phyloP scores from a whole-genome alignment of 2,329 filamentous ascomycete species.

The Aspergillus thermomutatus region DNA sequence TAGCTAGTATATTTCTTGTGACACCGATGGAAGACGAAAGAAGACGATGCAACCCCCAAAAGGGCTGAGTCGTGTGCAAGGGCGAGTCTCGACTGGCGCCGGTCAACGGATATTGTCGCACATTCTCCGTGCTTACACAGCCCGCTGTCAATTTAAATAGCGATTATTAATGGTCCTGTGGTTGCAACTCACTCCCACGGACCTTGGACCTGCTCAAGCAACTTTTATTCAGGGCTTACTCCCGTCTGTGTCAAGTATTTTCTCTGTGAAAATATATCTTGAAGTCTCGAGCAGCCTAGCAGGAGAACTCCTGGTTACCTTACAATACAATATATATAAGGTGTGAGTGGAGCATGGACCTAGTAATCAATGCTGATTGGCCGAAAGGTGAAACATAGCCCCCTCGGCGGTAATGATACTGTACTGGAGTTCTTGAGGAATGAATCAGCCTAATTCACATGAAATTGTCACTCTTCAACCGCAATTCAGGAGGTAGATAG shows the following conservation, averaged over 20 bases:
- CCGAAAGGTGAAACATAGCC: background rate
- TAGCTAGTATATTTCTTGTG: background rate
- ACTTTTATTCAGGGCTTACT: background rate
- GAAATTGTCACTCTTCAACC: background rate
- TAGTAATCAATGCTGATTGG: background rate
- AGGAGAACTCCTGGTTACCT: too few species aligned
- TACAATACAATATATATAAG: too few species aligned
- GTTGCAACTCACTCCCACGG: too few species aligned
- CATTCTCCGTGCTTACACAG: background rate
- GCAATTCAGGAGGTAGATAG: too few species aligned
- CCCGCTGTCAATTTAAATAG: background rate
- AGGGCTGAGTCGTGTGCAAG: background rate
- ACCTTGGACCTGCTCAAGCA: too few species aligned
- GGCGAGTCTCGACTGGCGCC: background rate
- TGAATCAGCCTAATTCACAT: background rate
- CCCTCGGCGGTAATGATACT: background rate
- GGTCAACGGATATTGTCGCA: background rate
- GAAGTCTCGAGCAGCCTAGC: background rate
- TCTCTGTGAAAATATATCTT: too few species aligned
- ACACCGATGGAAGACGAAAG: background rate
- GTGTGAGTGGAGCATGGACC: background rate
- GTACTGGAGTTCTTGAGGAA: background rate
- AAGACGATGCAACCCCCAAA: too few species aligned
- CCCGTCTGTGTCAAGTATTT: background rate
- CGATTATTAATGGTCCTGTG: too few species aligned